Evolutionary conservation across 1,284 basidiomycete species (phyloP), one percentile per base, ranked within the genome.

Genomic region (Bondarzewia mesenterica): DNA sequence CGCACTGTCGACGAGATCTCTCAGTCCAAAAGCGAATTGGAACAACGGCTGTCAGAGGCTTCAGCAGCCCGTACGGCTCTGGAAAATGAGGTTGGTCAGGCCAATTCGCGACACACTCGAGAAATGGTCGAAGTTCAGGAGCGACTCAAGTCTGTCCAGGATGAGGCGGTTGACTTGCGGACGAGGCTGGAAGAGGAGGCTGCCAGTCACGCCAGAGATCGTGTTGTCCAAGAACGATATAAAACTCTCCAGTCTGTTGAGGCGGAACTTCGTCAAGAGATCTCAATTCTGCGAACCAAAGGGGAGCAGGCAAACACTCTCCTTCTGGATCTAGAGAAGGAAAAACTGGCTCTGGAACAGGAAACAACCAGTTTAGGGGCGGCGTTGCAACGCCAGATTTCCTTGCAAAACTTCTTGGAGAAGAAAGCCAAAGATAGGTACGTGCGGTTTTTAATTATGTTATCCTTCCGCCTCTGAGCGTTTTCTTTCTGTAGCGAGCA

Each of bases 391-490:
- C 75, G 78, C 23, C 72, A 69, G 5, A 65, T 74, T 43, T 82
- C 83, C 12, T 60, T 83, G 49, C 70, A 69, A 37, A 73, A 79
- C 49, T 77, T 75, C 59, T 59, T 84, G 42, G 83, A 88, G 61
- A 73, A 69, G 54, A 78, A 83, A 57, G 60, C 74, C 39, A 73
- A 73, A 56, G 80, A 84, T 48, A 73, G 72, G 85, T 79, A 51
- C 46, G 71, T n/a, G 44, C 5, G 56, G 39, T 25, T 14, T 35
- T 41, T 32, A 38, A 4, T 48, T 47, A 25, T n/a, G 20, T n/a
- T 20, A 41, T 46, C 3, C n/a, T 37, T 39, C 43, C 36, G 36
- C n/a, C 49, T 47, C 52, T 56, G 10, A 53, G 18, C 10, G 25
- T 15, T 26, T 36, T 46, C 44, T 36, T 23, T 41, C 12, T 22